Evolutionary conservation across 2,329 filamentous ascomycete genomes (phyloP).

Genomic region (Aspergillus melleus): DNA sequence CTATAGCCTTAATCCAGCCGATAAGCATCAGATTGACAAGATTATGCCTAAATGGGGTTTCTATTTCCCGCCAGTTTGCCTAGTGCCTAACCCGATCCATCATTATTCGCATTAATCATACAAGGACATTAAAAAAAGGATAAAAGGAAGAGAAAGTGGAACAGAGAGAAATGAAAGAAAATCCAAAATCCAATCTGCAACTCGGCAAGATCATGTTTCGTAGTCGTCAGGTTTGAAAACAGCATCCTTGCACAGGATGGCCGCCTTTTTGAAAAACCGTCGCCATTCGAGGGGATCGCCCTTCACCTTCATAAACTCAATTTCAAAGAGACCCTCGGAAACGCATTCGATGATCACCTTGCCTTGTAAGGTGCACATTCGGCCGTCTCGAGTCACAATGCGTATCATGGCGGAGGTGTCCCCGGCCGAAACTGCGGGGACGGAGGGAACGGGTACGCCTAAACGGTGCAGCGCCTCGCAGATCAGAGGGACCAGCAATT

Average conservation of each 20-base stretch:
- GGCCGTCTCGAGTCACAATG: conserved; percentile 67
- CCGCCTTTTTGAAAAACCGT: conserved; percentile 94
- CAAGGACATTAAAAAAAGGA: conserved; percentile 3
- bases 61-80: background rate
- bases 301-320: conserved; percentile 90
- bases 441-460: conserved; percentile 69
- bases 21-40: background rate
- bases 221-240: conserved; percentile 63
- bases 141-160: background rate
- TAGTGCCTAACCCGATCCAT: conserved; percentile 8
- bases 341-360: conserved; percentile 47
- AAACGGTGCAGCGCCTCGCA: conserved; percentile 80
- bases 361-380: conserved; percentile 45
- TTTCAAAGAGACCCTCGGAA: conserved; percentile 69
- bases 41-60: background rate
- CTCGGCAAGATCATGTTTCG: background rate
- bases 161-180: conserved; percentile 1
- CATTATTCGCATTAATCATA: conserved; percentile 19
- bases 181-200: background rate
- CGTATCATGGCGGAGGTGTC: conserved; percentile 64
- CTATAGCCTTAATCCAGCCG: too few species aligned
- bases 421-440: conserved; percentile 45
- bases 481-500: conserved; percentile 76
- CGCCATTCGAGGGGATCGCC: conserved; percentile 97
- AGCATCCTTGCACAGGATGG: conserved; percentile 80